Evolutionary conservation across 192 early-diverging fungal species (phyloP), one percentile per base, ranked within the genome.

Genomic region (Umbelopsis sp.): DNA sequence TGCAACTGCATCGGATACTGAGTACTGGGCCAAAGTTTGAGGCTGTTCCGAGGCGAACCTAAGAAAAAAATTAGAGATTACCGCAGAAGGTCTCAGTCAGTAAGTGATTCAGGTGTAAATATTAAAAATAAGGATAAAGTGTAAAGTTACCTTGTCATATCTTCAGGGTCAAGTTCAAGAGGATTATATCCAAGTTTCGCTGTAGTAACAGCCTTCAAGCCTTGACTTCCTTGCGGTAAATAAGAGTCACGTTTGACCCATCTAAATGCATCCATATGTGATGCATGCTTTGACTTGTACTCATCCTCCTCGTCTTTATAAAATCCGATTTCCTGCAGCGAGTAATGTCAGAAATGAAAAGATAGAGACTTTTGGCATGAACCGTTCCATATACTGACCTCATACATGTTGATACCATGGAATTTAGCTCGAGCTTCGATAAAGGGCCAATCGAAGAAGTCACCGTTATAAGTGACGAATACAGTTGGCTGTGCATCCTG

Each of bases 211-310:
- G 96, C 94, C 81, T 99, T 99, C 45, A 99, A 78, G 73, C 96
- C 95, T 65, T 98, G 98, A 84, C 93, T 95, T 59, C 98, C 98
- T 71, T 94, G 93, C 11, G 98, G 98, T 44, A 99, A 76, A 76
- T 99, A 99, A 53, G 91, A 93, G 85, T 99, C 98, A 72, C 98
- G 93, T 75, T 97, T 98, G 1, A 99, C 98, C 98, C 98, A 99
- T 38, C 91, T 91, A 69, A 97, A 91, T 4, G 94, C 94, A 79
- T 99, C 98, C 94, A 97, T 95, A 75, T 99, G 98, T 25, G 90
- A 87, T 45, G 92, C 94, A 67, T 91, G 88, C 53, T 89, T 87
- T 49, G 92, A 89, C 70, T 91, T 92, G 86, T 98, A 99, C 77
- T 95, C 94, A 70, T 91, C 92, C 14, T 87, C 84, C 3, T 86